Evolutionary conservation across 176 grass and related monocot species (phyloP), one percentile per base, ranked within the genome.

Genomic region (Avena atlantica): DNA sequence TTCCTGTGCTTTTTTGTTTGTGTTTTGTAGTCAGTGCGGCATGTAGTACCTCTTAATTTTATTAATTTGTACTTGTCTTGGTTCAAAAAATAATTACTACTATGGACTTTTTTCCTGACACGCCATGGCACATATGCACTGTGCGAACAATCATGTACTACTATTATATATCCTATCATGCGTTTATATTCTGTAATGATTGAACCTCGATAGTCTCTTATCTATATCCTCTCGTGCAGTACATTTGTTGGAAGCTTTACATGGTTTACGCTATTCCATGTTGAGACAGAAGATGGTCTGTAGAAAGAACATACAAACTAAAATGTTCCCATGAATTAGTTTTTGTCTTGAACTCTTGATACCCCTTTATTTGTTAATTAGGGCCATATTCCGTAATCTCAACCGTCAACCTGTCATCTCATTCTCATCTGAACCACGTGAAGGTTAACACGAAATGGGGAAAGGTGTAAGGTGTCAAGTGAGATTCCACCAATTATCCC

Each of bases 151-250:
- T 77, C n/a, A 19, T 73, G 44, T 70, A 63, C 27, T 52, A 48
- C 3, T 68, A 76, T 50, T 47, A 27, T 62, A 79, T 79, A 49
- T 61, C 36, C 12, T 81, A 36, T 16, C 80, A 62, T 5, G 11
- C 19, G 19, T 27, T 86, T 86, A 62, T 86, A 62, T 69, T 82
- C 63, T 48, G 5, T 60, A 50, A 76, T 85, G 57, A 36, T 85
- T 69, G 23, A 81, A 86, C 59, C 40, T 69, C 19, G 19, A 50
- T 81, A 68, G 11, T 62, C 44, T 17, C 13, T 19, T 81, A 6
- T 59, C 21, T 14, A 58, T 85, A 20, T 56, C 69, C 34, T 85
- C 20, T 81, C 8, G 47, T 76, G 57, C 50, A 63, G 0, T 58
- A 34, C 12, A 81, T 59, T 24, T 57, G 57, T 36, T 44, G 66